Evolutionary conservation across 495 filamentous ascomycete genomes (phyloP).

Genomic region (Cladorrhinum samala): DNA sequence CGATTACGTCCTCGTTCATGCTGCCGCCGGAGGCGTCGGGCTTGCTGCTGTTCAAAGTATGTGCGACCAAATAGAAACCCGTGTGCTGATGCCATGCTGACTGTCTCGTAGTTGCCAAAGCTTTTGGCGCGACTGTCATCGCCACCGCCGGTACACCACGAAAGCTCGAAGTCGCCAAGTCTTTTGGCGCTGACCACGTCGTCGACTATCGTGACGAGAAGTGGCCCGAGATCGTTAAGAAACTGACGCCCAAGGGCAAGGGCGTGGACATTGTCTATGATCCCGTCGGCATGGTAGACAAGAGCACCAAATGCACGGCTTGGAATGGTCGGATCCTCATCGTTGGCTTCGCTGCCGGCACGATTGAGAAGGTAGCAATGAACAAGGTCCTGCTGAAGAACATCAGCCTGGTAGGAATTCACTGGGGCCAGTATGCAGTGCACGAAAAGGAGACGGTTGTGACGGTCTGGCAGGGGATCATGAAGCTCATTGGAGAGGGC

Average conservation of each 20-base stretch:
- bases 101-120: slow-evolving; percentile 62
- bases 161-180: slow-evolving; percentile 71
- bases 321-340: slow-evolving; percentile 88
- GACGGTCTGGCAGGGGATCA: slow-evolving; percentile 75
- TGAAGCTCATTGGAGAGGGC: slow-evolving; percentile 65
- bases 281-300: slow-evolving; percentile 79
- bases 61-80: neutral
- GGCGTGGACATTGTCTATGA: slow-evolving; percentile 91
- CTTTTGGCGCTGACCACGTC: slow-evolving; percentile 78
- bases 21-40: slow-evolving; percentile 87
- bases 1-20: slow-evolving; percentile 87
- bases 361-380: slow-evolving; percentile 85
- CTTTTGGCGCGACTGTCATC: slow-evolving; percentile 80
- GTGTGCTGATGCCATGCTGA: neutral
- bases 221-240: slow-evolving; percentile 77
- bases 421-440: slow-evolving; percentile 81
- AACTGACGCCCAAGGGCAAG: slow-evolving; percentile 60
- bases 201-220: slow-evolving; percentile 64
- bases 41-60: slow-evolving; percentile 76
- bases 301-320: slow-evolving; percentile 76
- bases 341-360: slow-evolving; percentile 83
- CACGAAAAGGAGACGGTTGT: slow-evolving; percentile 66
- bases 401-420: slow-evolving; percentile 79
- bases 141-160: slow-evolving; percentile 74
- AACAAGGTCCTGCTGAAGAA: slow-evolving; percentile 94